Percentiles rank a stretch among this genome's conserved stretches.
These are phyloP conservation scores for Asterella californica DNA, from an alignment of 225 moss, liverwort and hornwort genomes.

Conservation along the genomic window DNA sequence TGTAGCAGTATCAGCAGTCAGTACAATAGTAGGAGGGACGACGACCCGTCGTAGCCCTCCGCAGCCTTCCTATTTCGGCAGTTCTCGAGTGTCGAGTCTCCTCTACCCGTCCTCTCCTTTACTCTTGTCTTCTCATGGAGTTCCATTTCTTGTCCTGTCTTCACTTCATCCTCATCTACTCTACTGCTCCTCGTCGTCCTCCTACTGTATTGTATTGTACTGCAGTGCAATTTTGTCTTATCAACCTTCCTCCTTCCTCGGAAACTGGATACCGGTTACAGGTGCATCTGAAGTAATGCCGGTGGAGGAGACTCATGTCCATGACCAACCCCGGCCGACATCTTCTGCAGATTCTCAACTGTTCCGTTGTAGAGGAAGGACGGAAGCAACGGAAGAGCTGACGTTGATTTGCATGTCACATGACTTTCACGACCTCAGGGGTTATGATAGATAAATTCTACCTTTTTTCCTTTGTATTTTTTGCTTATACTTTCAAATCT, in stretches of 20 bases:
- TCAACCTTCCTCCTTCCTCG: background rate
- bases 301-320: background rate
- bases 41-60: background rate
- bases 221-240: background rate
- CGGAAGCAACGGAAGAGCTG: background rate
- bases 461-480: too few species aligned
- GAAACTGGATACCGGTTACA: background rate
- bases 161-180: background rate
- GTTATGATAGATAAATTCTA: too few species aligned
- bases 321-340: background rate
- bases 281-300: background rate
- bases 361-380: background rate
- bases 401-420: background rate
- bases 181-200: background rate
- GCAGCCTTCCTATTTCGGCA: slow-evolving; percentile 7
- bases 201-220: background rate
- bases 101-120: background rate
- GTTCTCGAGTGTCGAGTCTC: too few species aligned
- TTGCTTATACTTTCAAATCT: too few species aligned
- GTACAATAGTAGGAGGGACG: background rate
- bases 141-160: background rate
- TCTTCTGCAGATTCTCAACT: background rate
- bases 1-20: too few species aligned
- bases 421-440: background rate
- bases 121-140: background rate